Evolutionary conservation across 768 basidiomycete species (phyloP).

Genomic region (Cubamyces lactineus): DNA sequence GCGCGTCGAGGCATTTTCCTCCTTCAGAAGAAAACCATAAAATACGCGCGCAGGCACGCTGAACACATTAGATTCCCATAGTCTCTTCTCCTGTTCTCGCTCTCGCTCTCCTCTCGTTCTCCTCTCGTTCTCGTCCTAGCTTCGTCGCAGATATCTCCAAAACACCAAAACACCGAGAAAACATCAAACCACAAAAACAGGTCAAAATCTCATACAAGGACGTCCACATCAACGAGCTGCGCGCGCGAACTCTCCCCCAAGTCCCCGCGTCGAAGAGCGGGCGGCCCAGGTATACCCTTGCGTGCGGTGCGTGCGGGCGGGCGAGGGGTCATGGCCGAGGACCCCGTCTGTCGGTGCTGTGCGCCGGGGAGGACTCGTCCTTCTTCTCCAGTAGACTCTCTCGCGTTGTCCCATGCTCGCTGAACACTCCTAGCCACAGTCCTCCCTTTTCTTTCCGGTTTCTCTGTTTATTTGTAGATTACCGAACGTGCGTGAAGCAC

Average conservation of each 20-base stretch:
- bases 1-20: too few relatives aligned
- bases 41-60: background rate
- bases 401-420: background rate
- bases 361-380: background rate
- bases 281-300: background rate
- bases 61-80: background rate
- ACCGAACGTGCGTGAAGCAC: background rate
- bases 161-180: too few relatives aligned
- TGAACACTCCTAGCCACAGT: background rate
- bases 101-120: background rate
- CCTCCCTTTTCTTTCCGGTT: background rate
- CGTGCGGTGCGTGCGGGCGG: conserved; percentile 5
- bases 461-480: too few relatives aligned
- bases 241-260: background rate
- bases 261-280: background rate
- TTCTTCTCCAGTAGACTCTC: too few relatives aligned
- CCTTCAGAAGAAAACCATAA: background rate
- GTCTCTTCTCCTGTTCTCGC: background rate
- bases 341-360: conserved; percentile 9
- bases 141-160: too few relatives aligned
- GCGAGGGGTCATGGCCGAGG: conserved; percentile 11
- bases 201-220: background rate
- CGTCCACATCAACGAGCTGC: conserved; percentile 2
- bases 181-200: too few relatives aligned
- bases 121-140: background rate